Evolutionary conservation across 2,329 filamentous ascomycete species (phyloP).

Genomic region (Ceratocystis alfenasii): DNA sequence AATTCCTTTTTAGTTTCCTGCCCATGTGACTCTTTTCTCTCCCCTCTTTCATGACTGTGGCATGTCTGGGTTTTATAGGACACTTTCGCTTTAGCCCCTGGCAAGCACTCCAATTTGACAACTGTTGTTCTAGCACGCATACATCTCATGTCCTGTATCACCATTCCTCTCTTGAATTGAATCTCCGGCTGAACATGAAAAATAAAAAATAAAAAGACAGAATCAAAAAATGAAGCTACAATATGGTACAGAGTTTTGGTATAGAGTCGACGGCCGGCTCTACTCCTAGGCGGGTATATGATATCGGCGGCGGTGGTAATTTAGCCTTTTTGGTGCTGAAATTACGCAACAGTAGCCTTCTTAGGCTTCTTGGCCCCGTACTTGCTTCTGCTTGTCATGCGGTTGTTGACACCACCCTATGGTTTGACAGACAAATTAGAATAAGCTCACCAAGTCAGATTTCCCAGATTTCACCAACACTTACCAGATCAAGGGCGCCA

Average conservation of each 20-base stretch:
- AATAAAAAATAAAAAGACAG: neutral
- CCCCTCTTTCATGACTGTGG: too few species aligned
- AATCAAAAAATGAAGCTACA: conserved; percentile 11
- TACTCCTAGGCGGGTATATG: conserved; percentile 1
- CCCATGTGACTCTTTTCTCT: too few species aligned
- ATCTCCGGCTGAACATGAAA: neutral
- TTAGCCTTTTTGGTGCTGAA: neutral
- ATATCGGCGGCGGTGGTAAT: neutral
- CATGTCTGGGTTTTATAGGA: too few species aligned
- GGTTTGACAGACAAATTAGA: neutral
- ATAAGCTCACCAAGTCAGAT: neutral
- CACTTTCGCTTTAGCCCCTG: neutral
- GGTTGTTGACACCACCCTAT: conserved; percentile 79
- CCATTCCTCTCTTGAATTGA: neutral
- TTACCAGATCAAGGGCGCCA: conserved; percentile 83
- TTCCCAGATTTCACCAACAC: conserved; percentile 30
- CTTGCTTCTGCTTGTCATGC: conserved; percentile 79
- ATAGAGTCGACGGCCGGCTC: neutral
- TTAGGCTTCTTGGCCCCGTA: conserved; percentile 99
- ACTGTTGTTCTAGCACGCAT: neutral
- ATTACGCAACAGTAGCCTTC: conserved; percentile 48
- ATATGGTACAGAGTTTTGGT: conserved; percentile 18
- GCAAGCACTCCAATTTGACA: neutral
- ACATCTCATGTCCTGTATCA: neutral
- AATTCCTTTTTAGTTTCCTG: too few species aligned